Evolutionary conservation across 345 rosid species (phyloP), one percentile per base, ranked within the genome.

Genomic region (Pugionium cornutum): DNA sequence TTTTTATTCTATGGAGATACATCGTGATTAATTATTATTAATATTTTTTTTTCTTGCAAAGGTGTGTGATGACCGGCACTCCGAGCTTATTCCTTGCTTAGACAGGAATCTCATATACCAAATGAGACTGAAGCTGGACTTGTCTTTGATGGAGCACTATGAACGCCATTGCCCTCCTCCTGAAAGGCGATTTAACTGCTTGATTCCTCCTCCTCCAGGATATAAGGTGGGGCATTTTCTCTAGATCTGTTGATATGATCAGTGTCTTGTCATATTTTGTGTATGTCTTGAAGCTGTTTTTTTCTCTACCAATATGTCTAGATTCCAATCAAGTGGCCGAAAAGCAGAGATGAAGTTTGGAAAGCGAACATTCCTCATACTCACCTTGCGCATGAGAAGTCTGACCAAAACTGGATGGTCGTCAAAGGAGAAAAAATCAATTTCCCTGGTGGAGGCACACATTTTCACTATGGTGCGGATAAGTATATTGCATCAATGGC

Each of bases 321-420:
- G 99, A 75, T 94, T 75, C 99, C 99, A 39, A 79, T 94, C 55
- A 94, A 94, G 83, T 90, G 99, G 97, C 96, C 97, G 5, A 89
- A 83, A 77, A 94, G 99, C 79, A 83, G 99, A 83, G 99, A 94
- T 68, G 97, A 88, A 76, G 99, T 90, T 2, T 94, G 97, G 99
- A 94, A 94, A 80, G 99, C 76, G 60, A 94, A 94, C 77, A 94
- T 94, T 70, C 99, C 99, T 64, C 99, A 94, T 67, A 94, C 99
- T 58, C 99, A 90, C 80, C 96, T 94, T 79, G 99, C 99, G 32
- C 84, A 81, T 61, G 97, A 94, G 78, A 94, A 94, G 78, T 94
- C 99, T 69, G 97, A 90, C 75, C 99, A 94, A 77, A 92, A 94
- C 76, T 94, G 99, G 99, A 94, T 94, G 99, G 89, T 86, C 82